phyloP scores from a whole-genome alignment of 495 filamentous ascomycete species.

The Neurospora sp. region DNA sequence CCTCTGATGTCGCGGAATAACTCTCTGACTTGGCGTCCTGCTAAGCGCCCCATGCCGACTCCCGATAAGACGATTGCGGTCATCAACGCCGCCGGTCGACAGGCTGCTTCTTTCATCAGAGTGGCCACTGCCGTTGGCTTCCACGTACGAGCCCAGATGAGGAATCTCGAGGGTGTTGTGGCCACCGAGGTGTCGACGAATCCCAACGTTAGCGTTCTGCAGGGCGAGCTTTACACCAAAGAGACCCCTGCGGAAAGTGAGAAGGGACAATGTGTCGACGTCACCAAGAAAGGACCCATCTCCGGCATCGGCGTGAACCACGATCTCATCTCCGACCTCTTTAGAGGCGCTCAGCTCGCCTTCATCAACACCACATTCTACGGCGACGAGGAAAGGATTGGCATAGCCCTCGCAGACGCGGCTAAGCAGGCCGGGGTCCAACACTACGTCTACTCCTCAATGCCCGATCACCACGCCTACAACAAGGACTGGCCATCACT shows the following conservation, averaged over 20 bases:
- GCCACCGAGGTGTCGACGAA: conserved; percentile 71
- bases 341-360: conserved; percentile 72
- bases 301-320: conserved; percentile 44
- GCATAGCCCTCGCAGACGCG: conserved; percentile 76
- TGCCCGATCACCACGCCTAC: conserved; percentile 87
- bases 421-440: conserved; percentile 75
- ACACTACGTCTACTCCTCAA: conserved; percentile 91
- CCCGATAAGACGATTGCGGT: conserved; percentile 74
- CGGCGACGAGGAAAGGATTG: conserved; percentile 87
- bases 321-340: conserved; percentile 63
- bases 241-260: conserved; percentile 35
- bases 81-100: conserved; percentile 85
- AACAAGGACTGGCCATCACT: conserved; percentile 59
- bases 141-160: conserved; percentile 78
- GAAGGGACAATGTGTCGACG: conserved; percentile 24
- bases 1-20: conserved; percentile 41
- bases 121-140: conserved; percentile 89
- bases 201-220: conserved; percentile 73
- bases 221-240: conserved; percentile 65
- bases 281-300: conserved; percentile 31
- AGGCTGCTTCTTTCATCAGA: conserved; percentile 86
- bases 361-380: conserved; percentile 99
- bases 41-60: conserved; percentile 42
- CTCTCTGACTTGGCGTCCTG: conserved; percentile 38
- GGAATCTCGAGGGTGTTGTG: conserved; percentile 70